Conservation (phyloP, 805 yeast genomes). For the Candida krabiensis region DNA sequence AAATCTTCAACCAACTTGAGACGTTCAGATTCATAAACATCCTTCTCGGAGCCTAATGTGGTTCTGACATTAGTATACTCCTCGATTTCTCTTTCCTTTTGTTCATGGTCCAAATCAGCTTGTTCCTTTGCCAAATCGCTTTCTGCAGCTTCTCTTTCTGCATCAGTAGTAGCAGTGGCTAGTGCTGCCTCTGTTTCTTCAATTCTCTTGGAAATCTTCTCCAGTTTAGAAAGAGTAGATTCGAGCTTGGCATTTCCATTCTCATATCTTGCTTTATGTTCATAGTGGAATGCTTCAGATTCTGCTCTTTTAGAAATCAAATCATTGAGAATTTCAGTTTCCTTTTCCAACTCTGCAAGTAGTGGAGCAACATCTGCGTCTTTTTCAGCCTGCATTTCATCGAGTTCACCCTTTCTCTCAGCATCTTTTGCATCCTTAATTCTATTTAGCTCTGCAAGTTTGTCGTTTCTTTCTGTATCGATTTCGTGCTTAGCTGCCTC, state of each 20-base stretch:
- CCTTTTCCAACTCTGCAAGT: slow-evolving; percentile 50
- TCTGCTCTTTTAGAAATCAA: slow-evolving; percentile 50
- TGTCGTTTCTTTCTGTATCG: slow-evolving; percentile 41
- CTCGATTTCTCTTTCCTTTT: slow-evolving; percentile 29
- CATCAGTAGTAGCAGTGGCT: slow-evolving; percentile 30
- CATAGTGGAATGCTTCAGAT: slow-evolving; percentile 42
- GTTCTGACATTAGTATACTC: slow-evolving; percentile 32
- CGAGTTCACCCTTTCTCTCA: slow-evolving; percentile 48
- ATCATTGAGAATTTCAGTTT: slow-evolving; percentile 49
- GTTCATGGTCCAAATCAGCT: slow-evolving; percentile 28
- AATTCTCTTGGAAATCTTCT: slow-evolving; percentile 40
- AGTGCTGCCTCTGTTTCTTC: slow-evolving; percentile 41
- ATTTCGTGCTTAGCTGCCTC: slow-evolving; percentile 41
- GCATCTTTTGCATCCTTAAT: slow-evolving; percentile 44
- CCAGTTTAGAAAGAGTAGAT: slow-evolving; percentile 45
- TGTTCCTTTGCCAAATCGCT: slow-evolving; percentile 25
- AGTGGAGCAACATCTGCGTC: slow-evolving; percentile 56
- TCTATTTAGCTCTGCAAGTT: slow-evolving; percentile 42
- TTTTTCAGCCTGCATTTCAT: slow-evolving; percentile 47
- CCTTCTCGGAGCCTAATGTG: slow-evolving; percentile 43
- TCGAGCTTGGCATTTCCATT: slow-evolving; percentile 41
- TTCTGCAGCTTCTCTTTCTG: slow-evolving; percentile 30
- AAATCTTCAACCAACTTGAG: slow-evolving; percentile 34
- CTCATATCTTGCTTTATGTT: slow-evolving; percentile 46
- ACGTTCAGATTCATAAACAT: slow-evolving; percentile 42